Evolutionary conservation across 1,284 basidiomycete species (phyloP).

Genomic region (Bjerkandera adusta): DNA sequence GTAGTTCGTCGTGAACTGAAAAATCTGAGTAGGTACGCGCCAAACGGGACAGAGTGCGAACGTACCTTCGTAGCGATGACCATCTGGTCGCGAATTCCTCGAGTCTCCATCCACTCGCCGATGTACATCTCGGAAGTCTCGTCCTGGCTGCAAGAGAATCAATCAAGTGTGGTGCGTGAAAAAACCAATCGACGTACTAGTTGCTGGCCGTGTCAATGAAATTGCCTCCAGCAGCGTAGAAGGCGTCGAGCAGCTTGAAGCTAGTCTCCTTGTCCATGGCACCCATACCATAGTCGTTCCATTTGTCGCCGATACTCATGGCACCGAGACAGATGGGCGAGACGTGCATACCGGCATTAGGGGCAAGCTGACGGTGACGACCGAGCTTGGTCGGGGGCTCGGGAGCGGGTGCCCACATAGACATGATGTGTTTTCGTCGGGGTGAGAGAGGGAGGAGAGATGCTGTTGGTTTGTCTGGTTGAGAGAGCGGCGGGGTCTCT

Average conservation of each 20-base stretch:
- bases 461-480: too few relatives aligned
- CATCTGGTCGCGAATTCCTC: slow-evolving; percentile 15
- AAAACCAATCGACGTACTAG: slow-evolving; percentile 4
- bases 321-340: slow-evolving; percentile 48
- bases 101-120: slow-evolving; percentile 18
- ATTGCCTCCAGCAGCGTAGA: slow-evolving; percentile 20
- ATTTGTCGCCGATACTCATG: slow-evolving; percentile 44
- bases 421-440: too few relatives aligned
- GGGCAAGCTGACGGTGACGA: slow-evolving; percentile 21
- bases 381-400: slow-evolving; percentile 17
- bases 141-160: slow-evolving; percentile 10
- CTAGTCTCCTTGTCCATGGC: slow-evolving; percentile 23
- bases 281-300: slow-evolving; percentile 24
- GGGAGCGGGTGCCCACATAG: slow-evolving; percentile 11
- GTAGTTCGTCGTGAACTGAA: slow-evolving; percentile 33
- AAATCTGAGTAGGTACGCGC: background rate
- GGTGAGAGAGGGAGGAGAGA: too few relatives aligned
- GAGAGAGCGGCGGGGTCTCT: too few relatives aligned
- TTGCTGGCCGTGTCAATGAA: slow-evolving; percentile 19
- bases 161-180: background rate
- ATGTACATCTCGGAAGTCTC: slow-evolving; percentile 16
- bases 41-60: background rate
- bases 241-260: slow-evolving; percentile 23
- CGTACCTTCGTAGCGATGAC: slow-evolving; percentile 17
- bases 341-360: slow-evolving; percentile 32